Base-by-base conservation (phyloP, 1,284 basidiomycete species). In the Bjerkandera adusta region DNA sequence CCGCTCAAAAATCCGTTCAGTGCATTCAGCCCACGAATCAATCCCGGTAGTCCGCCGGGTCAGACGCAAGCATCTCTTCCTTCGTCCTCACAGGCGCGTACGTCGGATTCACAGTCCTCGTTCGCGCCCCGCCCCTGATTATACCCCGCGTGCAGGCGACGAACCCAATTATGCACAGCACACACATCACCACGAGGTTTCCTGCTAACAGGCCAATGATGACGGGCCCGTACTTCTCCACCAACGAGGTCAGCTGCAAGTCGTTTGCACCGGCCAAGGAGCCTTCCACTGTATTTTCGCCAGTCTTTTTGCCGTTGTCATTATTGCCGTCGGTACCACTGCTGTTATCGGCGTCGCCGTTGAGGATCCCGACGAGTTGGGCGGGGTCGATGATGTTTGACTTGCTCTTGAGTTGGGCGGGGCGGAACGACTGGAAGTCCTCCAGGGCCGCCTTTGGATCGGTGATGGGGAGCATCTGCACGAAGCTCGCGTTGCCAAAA, bases 401-500 rank as follows among this genome's bases (percentile, higher is more conserved):
- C 1, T 20, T 12, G 30, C 6, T 5, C 7, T 29, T 13, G 20
- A 47, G 38, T 8, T n/a, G 25, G 8, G 22, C 26, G 20, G 29
- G 11, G 36, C 59, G 57, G 18, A 52, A 51, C 10, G 40, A 27
- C 20, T 38, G 10, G 47, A 61, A 61, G 45, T 59, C 56, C 36
- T 33, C 26, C 36, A 51, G 49, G n/a, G 57, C 56, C 4, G 43
- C 33, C 39, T 43, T 15, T 15, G 45, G 32, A 48, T 58, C 45
- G 11, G 57, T 59, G 1, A 53, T 55, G 2, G 58, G 30, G 20
- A 62, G 37, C 37, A 69, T 51, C 56, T 62, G 62, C 29, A 69
- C 53, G 50, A 59, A 68, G 36, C 36, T 51, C 1, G 62, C 62
- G 13, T n/a, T n/a, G n/a, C n/a, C n/a, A n/a, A 15, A 12, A 24